Percentiles rank a stretch among this genome's conserved stretches.
phyloP scores from a whole-genome alignment of 495 filamentous ascomycete genomes.

The Rusavskia elegans region DNA sequence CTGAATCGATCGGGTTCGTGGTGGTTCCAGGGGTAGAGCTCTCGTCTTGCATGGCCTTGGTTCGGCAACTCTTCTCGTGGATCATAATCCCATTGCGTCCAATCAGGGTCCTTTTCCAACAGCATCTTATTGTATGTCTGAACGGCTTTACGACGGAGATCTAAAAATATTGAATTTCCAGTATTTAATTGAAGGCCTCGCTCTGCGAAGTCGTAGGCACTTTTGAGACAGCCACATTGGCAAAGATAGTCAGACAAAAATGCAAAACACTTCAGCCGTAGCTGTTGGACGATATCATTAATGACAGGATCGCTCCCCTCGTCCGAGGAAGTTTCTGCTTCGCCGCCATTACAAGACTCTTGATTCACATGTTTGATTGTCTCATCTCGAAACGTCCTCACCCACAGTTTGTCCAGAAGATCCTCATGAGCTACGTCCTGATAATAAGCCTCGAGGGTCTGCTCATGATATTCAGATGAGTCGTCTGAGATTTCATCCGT shows the following conservation, averaged over 20 bases:
- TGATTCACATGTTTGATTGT: no score
- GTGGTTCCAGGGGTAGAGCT: conserved; percentile 88
- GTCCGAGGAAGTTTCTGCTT: background rate
- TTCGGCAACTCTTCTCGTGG: conserved; percentile 33
- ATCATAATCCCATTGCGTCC: background rate
- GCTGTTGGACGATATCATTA: conserved; percentile 10
- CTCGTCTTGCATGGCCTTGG: conserved; percentile 60
- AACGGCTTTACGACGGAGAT: conserved; percentile 2
- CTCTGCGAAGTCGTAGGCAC: conserved; percentile 48
- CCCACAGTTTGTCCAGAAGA: background rate
- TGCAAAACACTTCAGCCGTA: conserved; percentile 21
- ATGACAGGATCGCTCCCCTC: conserved; percentile 3
- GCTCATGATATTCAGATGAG: conserved; percentile 40
- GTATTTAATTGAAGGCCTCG: conserved; percentile 14
- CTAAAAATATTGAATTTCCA: background rate
- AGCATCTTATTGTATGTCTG: background rate
- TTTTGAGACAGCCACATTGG: conserved; percentile 53
- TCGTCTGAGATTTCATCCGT: conserved; percentile 50
- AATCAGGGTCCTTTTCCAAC: conserved; percentile 4
- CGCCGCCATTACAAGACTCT: no score
- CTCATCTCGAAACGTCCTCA: no score
- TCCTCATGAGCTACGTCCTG: background rate
- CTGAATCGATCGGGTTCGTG: conserved; percentile 77
- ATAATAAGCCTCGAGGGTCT: conserved; percentile 27
- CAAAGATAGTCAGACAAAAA: conserved; percentile 43